A percentile compares a stretch with the other conserved stretches of the same genome.
These are phyloP conservation scores for Camellia lanceoleosa DNA, from an alignment of 148 eudicot genomes.

Conservation along the genomic window DNA sequence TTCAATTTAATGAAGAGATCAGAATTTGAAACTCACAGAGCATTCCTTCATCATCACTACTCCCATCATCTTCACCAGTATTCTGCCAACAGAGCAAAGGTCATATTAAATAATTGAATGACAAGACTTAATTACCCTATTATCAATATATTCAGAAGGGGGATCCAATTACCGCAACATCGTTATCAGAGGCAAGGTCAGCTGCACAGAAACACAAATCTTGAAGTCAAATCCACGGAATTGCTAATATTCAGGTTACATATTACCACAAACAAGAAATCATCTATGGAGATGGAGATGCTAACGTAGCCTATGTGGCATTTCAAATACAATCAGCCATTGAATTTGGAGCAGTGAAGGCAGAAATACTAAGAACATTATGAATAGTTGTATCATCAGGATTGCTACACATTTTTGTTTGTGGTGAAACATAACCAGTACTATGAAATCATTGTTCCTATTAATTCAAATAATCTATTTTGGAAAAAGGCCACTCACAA, in stretches of 20 bases:
- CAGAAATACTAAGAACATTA: not conserved
- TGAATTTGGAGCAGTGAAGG: no score
- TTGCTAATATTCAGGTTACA: not conserved
- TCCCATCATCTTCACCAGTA: conserved; percentile 43
- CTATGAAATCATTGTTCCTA: not conserved
- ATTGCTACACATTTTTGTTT: not conserved
- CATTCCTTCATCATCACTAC: conserved; percentile 75
- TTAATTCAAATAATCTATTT: not conserved
- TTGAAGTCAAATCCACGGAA: conserved; percentile 14
- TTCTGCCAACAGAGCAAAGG: conserved; percentile 38
- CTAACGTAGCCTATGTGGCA: not conserved
- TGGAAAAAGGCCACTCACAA: not conserved
- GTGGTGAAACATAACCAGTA: not conserved
- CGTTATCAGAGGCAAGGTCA: conserved; percentile 49
- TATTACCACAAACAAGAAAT: not conserved
- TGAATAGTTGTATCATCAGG: not conserved
- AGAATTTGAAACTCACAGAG: conserved; percentile 53
- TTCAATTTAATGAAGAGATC: not conserved
- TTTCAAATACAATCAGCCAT: not conserved
- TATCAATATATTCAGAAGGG: not conserved
- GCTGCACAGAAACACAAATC: conserved; percentile 33
- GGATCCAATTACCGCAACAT: conserved; percentile 40
- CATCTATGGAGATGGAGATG: not conserved
- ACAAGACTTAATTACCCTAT: not conserved
- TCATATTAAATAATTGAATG: conserved; percentile 1